Evolutionary conservation across 2,329 filamentous ascomycete species (phyloP), one percentile per base, ranked within the genome.

Genomic region (Boeremia lycopersici): DNA sequence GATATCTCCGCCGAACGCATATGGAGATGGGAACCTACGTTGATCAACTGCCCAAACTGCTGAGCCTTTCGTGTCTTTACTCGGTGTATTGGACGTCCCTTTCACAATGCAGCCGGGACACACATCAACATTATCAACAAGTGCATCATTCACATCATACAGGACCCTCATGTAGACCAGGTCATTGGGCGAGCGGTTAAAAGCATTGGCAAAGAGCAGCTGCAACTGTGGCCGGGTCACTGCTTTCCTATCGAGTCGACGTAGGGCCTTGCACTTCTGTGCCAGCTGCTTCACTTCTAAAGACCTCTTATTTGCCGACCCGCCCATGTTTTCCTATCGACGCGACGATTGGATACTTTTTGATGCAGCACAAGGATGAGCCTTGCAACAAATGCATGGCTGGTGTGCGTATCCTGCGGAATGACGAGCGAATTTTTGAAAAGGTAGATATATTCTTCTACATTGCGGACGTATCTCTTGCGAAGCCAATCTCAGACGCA

Each of bases 51-150:
- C 65, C 65, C 3, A 49, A 51, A 12, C 28, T 70, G 1, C 42
- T 46, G 1, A 38, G 26, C 2, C 25, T 55, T 10, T 64, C 67
- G 0, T 63, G 69, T 15, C 29, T 70, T 6, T 57, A 61, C 35
- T 69, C 63, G 67, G 50, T 30, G 1, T 61, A 55, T 29, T 70
- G 64, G 62, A 6, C 28, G 13, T 52, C 47, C 1, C 48, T 61
- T 0, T 61, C n/a, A 64, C 15, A 42, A 31, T 2, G 3, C 8
- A 6, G 35, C 29, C 28, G 23, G 42, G 4, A 40, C 29, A 0
- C 31, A 61, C 23, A 3, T 69, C 29, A 53, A 47, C 6, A 64
- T 61, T 13, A 49, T 68, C 13, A 56, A 49, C 6, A 43, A 60
- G 13, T 67, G 67, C 15, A 57, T 48, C 12, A 58, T 57, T 9